phyloP scores from a whole-genome alignment of 2,329 filamentous ascomycete species.

The Emydomyces testavorans region DNA sequence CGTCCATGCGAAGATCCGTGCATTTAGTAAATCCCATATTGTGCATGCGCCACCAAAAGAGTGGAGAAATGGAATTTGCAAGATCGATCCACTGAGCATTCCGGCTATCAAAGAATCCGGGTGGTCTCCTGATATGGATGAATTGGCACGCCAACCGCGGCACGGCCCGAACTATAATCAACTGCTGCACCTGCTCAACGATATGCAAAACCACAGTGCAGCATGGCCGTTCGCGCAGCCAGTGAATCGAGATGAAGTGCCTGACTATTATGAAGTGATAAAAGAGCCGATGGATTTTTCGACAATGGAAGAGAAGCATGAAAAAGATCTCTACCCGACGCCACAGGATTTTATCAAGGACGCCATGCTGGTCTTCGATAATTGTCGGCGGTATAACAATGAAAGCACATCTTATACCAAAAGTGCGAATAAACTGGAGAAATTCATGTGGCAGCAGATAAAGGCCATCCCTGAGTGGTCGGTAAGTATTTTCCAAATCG shows the following conservation, averaged over 20 bases:
- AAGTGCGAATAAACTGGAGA: slow-evolving; percentile 82
- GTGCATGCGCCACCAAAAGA: slow-evolving; percentile 74
- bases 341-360: slow-evolving; percentile 90
- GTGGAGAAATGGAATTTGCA: slow-evolving; percentile 63
- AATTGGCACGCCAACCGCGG: slow-evolving; percentile 82
- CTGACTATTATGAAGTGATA: slow-evolving; percentile 99
- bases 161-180: slow-evolving; percentile 96
- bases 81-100: slow-evolving; percentile 77
- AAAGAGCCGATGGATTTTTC: slow-evolving; percentile 93
- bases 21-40: slow-evolving; percentile 77
- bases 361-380: slow-evolving; percentile 79
- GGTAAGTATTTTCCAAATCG: slow-evolving; percentile 34
- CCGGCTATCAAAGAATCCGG: slow-evolving; percentile 81
- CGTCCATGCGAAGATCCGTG: slow-evolving; percentile 86
- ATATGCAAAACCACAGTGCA: slow-evolving; percentile 84
- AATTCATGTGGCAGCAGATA: slow-evolving; percentile 91
- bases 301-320: slow-evolving; percentile 92
- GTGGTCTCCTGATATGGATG: slow-evolving; percentile 97
- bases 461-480: slow-evolving; percentile 90
- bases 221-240: slow-evolving; percentile 93
- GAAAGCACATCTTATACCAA: slow-evolving; percentile 93
- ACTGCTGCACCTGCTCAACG: slow-evolving; percentile 81
- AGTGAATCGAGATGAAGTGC: slow-evolving; percentile 88
- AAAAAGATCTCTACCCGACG: slow-evolving; percentile 79
- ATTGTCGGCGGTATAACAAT: slow-evolving; percentile 93